A percentile compares a stretch with the other conserved stretches of the same genome.
Conservation (phyloP, 2,329 filamentous ascomycete genomes). For the Ophioceras dolichostomum region DNA sequence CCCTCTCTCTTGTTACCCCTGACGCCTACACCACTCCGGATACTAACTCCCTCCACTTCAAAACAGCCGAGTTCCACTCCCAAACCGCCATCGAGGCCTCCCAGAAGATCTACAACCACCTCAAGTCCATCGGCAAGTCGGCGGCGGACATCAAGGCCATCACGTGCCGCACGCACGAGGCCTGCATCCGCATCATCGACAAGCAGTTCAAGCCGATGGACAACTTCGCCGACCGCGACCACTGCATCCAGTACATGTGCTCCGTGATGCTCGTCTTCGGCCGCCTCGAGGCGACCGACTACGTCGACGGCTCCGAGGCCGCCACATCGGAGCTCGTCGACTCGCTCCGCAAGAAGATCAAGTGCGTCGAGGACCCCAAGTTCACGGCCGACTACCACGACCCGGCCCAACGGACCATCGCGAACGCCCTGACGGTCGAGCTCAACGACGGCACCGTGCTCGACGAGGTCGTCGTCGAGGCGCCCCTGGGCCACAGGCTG, state of each 20-base stretch:
- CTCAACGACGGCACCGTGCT: constrained; percentile 89
- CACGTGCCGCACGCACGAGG: constrained; percentile 94
- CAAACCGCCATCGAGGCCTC: constrained; percentile 96
- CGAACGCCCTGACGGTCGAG: constrained; percentile 90
- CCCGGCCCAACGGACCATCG: constrained; percentile 85
- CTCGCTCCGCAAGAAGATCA: constrained; percentile 83
- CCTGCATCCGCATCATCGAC: constrained; percentile 97
- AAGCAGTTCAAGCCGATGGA: constrained; percentile 99
- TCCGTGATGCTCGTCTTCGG: constrained; percentile 92
- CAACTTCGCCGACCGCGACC: constrained; percentile 98
- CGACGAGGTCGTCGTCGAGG: constrained; percentile 85
- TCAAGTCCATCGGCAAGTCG: constrained; percentile 76
- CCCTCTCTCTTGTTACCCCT: too few relatives aligned
- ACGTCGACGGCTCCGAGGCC: constrained; percentile 84
- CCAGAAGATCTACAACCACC: constrained; percentile 72
- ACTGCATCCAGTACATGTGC: constrained; percentile 99
- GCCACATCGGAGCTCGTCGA: constrained; percentile 84
- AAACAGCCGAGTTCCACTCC: constrained; percentile 83
- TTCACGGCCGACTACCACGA: constrained; percentile 96
- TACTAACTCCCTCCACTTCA: not conserved
- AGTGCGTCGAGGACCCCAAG: constrained; percentile 89
- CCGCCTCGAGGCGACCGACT: constrained; percentile 86
- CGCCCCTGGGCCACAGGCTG: constrained; percentile 83
- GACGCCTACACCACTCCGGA: too few relatives aligned
- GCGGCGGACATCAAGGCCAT: constrained; percentile 88